phyloP scores from a whole-genome alignment of 192 early-diverging fungal species.

The Podila verticillata region DNA sequence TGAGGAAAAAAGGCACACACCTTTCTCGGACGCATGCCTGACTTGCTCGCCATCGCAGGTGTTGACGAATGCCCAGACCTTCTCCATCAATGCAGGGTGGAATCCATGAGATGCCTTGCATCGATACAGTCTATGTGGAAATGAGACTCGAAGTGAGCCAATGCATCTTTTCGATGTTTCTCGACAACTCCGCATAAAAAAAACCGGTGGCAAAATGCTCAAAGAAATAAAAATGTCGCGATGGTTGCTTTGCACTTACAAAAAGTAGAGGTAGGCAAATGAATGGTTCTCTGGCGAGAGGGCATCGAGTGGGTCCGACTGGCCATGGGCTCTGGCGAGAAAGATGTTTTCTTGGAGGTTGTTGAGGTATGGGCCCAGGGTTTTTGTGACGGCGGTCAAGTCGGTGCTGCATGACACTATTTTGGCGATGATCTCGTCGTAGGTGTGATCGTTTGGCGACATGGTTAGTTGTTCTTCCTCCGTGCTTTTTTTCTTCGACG shows the following conservation, averaged over 20 bases:
- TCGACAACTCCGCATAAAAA: too few species aligned
- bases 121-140: constrained; percentile 46
- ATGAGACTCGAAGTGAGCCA: not conserved
- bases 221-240: too few species aligned
- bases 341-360: constrained; percentile 42
- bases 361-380: constrained; percentile 34
- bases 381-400: constrained; percentile 15
- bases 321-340: constrained; percentile 12
- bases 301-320: constrained; percentile 53
- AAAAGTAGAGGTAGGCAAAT: constrained; percentile 60
- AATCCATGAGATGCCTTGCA: constrained; percentile 45
- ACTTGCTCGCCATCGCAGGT: constrained; percentile 52
- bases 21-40: constrained; percentile 42
- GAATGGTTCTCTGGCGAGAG: constrained; percentile 52
- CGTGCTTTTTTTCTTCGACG: not conserved
- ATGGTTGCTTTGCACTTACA: constrained; percentile 44
- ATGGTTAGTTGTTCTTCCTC: constrained; percentile 4
- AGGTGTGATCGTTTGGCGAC: constrained; percentile 32
- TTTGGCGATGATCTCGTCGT: constrained; percentile 45
- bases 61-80: constrained; percentile 51
- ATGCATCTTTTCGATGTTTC: too few species aligned
- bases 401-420: constrained; percentile 27
- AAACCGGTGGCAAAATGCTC: too few species aligned
- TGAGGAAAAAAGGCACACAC: constrained; percentile 17
- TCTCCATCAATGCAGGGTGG: constrained; percentile 48